These are phyloP conservation scores for Iberis pinnata DNA, from an alignment of 345 rosid genomes.

Conservation along the genomic window DNA sequence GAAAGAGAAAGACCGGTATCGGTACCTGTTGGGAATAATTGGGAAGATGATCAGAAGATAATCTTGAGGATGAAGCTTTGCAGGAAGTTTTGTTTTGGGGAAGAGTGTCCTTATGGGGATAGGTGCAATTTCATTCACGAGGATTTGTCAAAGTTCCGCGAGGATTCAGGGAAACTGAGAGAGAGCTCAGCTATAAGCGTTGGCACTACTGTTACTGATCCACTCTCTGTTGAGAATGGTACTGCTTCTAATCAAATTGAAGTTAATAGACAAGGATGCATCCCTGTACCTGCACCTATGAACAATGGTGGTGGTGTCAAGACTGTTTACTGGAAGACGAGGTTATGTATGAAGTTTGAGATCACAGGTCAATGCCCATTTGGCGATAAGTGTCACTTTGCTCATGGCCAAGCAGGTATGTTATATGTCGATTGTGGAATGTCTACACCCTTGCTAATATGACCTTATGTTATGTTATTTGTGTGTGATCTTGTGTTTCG, in stretches of 20 bases:
- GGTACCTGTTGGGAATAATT: conserved; percentile 29
- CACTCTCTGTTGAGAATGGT: conserved; percentile 31
- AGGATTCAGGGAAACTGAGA: conserved; percentile 57
- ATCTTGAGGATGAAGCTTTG: conserved; percentile 94
- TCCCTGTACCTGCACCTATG: conserved; percentile 8
- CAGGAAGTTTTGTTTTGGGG: conserved; percentile 85
- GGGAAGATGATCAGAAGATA: conserved; percentile 92
- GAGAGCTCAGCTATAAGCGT: conserved; percentile 63
- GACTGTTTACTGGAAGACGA: conserved; percentile 87
- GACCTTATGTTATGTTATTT: neutral
- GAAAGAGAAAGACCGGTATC: conserved; percentile 43
- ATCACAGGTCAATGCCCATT: conserved; percentile 74
- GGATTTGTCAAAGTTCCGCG: conserved; percentile 71
- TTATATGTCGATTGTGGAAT: too few relatives aligned
- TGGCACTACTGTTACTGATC: conserved; percentile 37
- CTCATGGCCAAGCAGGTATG: conserved; percentile 86
- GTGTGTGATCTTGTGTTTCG: conserved; percentile 10
- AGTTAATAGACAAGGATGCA: conserved; percentile 35
- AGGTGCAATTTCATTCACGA: conserved; percentile 93
- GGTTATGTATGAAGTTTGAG: conserved; percentile 72
- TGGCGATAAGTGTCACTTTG: conserved; percentile 90
- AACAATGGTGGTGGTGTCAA: conserved; percentile 37
- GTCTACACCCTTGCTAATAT: neutral
- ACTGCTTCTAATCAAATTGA: conserved; percentile 37
- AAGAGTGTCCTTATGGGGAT: conserved; percentile 92